Conservation (phyloP, 73 alveolate species). For the Urostyla sp. region DNA sequence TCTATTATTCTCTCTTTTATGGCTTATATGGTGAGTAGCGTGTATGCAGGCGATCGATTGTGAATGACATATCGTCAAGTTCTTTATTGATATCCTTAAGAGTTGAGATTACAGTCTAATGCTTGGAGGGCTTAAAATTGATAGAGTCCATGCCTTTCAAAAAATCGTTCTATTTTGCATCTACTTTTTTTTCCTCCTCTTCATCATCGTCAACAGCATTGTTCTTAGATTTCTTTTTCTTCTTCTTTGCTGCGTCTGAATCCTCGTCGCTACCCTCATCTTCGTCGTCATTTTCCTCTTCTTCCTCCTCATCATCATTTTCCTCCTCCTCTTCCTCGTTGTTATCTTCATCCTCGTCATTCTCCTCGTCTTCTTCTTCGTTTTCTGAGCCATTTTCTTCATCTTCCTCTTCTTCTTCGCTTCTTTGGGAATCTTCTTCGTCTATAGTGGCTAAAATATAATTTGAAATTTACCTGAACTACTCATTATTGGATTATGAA, state of each 20-base stretch:
- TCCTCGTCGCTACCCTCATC: neutral
- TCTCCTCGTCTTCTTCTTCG: conserved; percentile 23
- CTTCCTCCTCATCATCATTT: neutral
- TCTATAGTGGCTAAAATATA: too few relatives aligned
- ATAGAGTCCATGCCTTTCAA: too few relatives aligned
- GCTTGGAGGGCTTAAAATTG: neutral
- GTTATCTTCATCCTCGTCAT: conserved; percentile 4
- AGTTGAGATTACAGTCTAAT: conserved; percentile 17
- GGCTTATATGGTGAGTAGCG: conserved; percentile 7
- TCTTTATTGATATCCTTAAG: conserved; percentile 16
- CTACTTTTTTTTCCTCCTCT: neutral
- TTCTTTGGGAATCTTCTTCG: conserved; percentile 14
- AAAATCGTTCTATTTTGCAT: too few relatives aligned
- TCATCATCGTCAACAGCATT: neutral
- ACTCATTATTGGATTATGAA: too few relatives aligned
- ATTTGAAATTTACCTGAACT: too few relatives aligned
- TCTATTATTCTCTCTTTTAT: neutral
- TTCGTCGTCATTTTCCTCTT: conserved; percentile 1
- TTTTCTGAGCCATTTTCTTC: neutral
- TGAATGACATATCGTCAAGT: conserved; percentile 2
- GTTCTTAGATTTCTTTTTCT: conserved; percentile 12
- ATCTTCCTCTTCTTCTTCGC: conserved; percentile 52
- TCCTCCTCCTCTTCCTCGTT: conserved; percentile 13
- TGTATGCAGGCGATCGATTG: conserved; percentile 3
- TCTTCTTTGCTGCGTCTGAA: neutral